Conservation (phyloP, 2,329 filamentous ascomycete genomes). For the Neofusicoccum laricinum region DNA sequence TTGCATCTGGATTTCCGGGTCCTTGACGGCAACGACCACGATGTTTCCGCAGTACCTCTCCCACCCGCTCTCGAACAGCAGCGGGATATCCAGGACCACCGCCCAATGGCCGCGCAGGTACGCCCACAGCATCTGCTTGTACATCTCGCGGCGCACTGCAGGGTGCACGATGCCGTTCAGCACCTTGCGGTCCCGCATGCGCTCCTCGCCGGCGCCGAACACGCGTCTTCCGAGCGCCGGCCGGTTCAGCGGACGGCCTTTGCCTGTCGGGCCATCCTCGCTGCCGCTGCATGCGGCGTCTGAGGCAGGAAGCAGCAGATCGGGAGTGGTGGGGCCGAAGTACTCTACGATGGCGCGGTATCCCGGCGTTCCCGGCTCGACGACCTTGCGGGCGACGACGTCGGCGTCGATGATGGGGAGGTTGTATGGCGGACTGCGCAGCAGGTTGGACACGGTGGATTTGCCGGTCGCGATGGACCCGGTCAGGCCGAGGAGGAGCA, state of each 20-base stretch:
- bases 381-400: constrained; percentile 84
- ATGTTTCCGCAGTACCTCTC: constrained; percentile 83
- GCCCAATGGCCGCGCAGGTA: constrained; percentile 81
- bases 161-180: constrained; percentile 93
- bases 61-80: constrained; percentile 85
- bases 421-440: constrained; percentile 75
- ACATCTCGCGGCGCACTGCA: constrained; percentile 80
- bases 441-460: constrained; percentile 85
- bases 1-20: constrained; percentile 78
- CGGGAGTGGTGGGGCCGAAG: constrained; percentile 79
- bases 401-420: constrained; percentile 94
- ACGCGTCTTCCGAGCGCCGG: constrained; percentile 80
- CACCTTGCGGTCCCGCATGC: constrained; percentile 67
- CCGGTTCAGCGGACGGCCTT: constrained; percentile 76
- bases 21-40: constrained; percentile 79
- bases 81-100: constrained; percentile 85
- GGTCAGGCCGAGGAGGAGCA: constrained; percentile 94
- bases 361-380: constrained; percentile 83
- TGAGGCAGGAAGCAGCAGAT: constrained; percentile 68
- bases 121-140: constrained; percentile 65
- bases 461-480: constrained; percentile 98
- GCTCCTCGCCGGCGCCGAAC: constrained; percentile 75
- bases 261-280: constrained; percentile 56
- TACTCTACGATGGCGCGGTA: constrained; percentile 79
- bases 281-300: constrained; percentile 40